A percentile compares a stretch with the other conserved stretches of the same genome.
These are phyloP conservation scores for Rhizopus sp. DNA, from an alignment of 371 early-diverging fungal genomes.

Conservation along the genomic window DNA sequence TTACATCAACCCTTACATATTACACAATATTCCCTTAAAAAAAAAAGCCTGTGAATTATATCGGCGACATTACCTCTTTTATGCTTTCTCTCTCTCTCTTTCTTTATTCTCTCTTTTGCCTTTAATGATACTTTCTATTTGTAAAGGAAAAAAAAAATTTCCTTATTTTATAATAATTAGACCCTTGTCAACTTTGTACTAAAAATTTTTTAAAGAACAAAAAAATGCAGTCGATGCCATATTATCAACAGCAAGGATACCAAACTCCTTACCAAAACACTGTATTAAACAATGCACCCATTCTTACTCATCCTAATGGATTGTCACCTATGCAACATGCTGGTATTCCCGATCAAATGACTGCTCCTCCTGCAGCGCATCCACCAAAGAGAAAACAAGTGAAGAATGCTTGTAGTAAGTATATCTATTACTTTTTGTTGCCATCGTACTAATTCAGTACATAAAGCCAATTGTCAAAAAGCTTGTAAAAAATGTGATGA, in stretches of 20 bases:
- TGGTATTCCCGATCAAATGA: conserved; percentile 23
- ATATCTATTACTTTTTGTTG: background rate
- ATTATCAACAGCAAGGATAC: conserved; percentile 39
- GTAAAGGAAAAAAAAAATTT: conserved; percentile 10
- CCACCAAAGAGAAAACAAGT: conserved; percentile 48
- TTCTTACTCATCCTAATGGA: conserved; percentile 30
- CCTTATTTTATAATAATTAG: conserved; percentile 9
- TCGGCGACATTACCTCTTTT: conserved; percentile 5
- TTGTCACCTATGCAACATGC: conserved; percentile 40
- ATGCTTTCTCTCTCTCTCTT: conserved; percentile 7
- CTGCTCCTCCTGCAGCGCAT: conserved; percentile 8
- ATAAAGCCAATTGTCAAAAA: conserved; percentile 82
- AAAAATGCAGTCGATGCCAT: conserved; percentile 40
- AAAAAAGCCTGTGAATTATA: conserved; percentile 2
- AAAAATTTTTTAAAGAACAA: conserved; percentile 8
- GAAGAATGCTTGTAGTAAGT: conserved; percentile 55
- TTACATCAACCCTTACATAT: background rate
- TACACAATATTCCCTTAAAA: background rate
- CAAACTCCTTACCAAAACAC: conserved; percentile 33
- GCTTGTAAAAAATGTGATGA: conserved; percentile 95
- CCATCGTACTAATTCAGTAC: background rate
- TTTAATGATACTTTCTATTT: conserved; percentile 9
- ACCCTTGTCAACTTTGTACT: conserved; percentile 1
- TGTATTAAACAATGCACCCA: conserved; percentile 24
- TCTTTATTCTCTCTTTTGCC: conserved; percentile 8